These are phyloP conservation scores for Tetrapyrgos nigripes DNA, from an alignment of 1,284 basidiomycete species.

Conservation along the genomic window DNA sequence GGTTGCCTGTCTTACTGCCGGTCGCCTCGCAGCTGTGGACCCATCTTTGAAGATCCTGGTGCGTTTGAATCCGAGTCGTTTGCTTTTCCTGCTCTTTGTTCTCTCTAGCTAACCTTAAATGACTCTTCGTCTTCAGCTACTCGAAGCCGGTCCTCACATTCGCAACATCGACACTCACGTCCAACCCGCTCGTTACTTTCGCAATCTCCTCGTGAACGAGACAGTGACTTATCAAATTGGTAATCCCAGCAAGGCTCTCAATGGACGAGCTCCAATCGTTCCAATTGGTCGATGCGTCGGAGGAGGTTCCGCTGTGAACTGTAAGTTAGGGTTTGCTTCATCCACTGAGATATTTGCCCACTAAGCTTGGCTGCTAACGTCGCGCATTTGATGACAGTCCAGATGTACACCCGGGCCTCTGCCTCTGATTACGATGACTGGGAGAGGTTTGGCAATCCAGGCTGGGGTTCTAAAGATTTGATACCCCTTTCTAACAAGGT, in stretches of 20 bases:
- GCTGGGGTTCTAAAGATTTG: conserved; percentile 51
- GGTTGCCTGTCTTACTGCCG: conserved; percentile 46
- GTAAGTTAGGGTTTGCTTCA: no score
- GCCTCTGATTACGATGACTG: conserved; percentile 56
- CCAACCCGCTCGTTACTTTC: conserved; percentile 56
- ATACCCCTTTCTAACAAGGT: conserved; percentile 54
- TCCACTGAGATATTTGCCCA: neutral
- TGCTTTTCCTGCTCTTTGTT: no score
- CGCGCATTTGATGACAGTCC: conserved; percentile 44
- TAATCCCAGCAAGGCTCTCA: conserved; percentile 49
- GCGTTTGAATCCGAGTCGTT: no score
- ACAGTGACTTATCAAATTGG: conserved; percentile 47
- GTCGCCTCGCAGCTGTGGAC: conserved; percentile 48
- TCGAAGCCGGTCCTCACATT: conserved; percentile 55
- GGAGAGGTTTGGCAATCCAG: conserved; percentile 45
- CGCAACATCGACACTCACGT: conserved; percentile 48
- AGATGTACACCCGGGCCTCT: conserved; percentile 55
- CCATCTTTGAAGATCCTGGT: conserved; percentile 45
- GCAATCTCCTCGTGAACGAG: conserved; percentile 42
- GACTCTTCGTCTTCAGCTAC: no score
- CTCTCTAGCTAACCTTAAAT: no score
- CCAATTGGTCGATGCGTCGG: conserved; percentile 57
- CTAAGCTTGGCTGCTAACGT: no score
- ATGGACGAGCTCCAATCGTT: conserved; percentile 48
- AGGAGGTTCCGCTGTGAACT: conserved; percentile 67